Percentiles rank a stretch among this genome's conserved stretches.
Conservation (phyloP, 306 rosid genomes). For the Vachellia pachyceras region DNA sequence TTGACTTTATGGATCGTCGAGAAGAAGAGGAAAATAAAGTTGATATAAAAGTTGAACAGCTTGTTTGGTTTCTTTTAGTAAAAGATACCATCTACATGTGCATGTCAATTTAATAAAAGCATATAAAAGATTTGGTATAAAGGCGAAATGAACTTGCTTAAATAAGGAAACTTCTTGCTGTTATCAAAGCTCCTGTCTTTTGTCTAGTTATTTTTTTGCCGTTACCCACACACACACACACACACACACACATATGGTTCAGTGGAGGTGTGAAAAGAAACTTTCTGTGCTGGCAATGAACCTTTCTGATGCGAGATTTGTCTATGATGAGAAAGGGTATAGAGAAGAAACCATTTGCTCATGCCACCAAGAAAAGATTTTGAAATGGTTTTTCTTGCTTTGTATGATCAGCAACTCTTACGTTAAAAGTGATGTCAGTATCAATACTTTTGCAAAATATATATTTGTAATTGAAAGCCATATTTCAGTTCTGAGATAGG, state of each 20-base stretch:
- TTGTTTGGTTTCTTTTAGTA: conserved; percentile 45
- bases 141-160: conserved; percentile 23
- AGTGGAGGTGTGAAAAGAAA: neutral
- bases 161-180: conserved; percentile 31
- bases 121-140: neutral
- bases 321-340: conserved; percentile 29
- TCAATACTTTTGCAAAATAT: neutral
- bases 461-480: neutral
- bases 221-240: neutral
- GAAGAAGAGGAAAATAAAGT: conserved; percentile 11
- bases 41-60: neutral
- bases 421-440: neutral
- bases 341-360: conserved; percentile 27
- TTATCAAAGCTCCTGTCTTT: neutral
- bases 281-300: conserved; percentile 4
- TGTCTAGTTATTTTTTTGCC: conserved; percentile 2
- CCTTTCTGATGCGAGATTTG: conserved; percentile 37
- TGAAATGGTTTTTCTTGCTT: neutral
- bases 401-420: neutral
- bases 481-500: neutral
- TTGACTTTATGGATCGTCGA: conserved; percentile 38
- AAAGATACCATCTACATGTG: conserved; percentile 14
- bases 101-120: conserved; percentile 6
- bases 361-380: conserved; percentile 10
- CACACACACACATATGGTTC: too few relatives aligned